Conservation (phyloP, 176 grass and related monocot genomes). For the Tuctoria greenei region DNA sequence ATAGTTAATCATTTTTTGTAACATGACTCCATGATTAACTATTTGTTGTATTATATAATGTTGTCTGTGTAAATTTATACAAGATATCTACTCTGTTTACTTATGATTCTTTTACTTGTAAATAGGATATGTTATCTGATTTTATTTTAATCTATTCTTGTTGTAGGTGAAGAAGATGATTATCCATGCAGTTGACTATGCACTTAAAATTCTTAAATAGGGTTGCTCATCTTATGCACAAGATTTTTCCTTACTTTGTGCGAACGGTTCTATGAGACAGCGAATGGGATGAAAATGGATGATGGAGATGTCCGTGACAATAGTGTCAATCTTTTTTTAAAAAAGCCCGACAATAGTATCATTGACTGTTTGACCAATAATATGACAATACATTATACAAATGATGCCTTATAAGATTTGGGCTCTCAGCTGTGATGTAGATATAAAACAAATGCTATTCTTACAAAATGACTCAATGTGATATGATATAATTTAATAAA, state of each 20-base stretch:
- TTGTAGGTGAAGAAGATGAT: constrained; percentile 68
- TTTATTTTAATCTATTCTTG: neutral
- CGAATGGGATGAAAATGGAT: neutral
- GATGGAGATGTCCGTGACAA: neutral
- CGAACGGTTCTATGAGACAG: neutral
- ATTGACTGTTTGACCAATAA: neutral
- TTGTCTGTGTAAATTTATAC: too few relatives aligned
- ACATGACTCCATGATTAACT: too few relatives aligned
- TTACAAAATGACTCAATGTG: too few relatives aligned
- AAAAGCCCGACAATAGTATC: neutral
- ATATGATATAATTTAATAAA: neutral
- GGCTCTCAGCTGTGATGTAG: neutral
- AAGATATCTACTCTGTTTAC: neutral
- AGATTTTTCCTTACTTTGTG: neutral
- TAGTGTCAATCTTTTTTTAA: too few relatives aligned
- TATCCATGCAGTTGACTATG: constrained; percentile 50
- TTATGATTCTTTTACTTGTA: neutral
- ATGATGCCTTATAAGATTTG: neutral
- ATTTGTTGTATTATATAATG: too few relatives aligned
- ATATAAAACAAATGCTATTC: too few relatives aligned
- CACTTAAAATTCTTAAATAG: constrained; percentile 39
- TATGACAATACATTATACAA: neutral
- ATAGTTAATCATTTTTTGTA: too few relatives aligned
- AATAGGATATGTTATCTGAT: neutral
- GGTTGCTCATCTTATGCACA: neutral